Evolutionary conservation across 2,329 filamentous ascomycete genomes (phyloP), one percentile per base, ranked within the genome.

Genomic region (Colletotrichum truncatum): DNA sequence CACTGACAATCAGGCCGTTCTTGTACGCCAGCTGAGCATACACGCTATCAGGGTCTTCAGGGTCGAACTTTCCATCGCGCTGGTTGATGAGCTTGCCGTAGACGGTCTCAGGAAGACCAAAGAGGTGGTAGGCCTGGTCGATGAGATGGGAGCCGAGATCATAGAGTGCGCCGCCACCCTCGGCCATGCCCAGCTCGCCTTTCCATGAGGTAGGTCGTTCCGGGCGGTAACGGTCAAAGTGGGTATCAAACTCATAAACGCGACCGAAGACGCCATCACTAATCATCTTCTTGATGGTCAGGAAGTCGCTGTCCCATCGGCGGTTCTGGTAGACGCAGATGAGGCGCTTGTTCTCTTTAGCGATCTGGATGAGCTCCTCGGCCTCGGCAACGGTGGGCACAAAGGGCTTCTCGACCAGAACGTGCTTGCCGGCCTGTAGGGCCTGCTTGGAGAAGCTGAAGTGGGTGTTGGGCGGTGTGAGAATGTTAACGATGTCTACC

Each of bases 341-440:
- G 45, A 89, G 74, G 59, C 82, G 82, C 36, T 80, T 76, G 48
- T 83, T 76, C 64, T 84, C 76, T 67, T 82, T 76, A 9, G 89
- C 86, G 52, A 90, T 78, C 9, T 77, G 76, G 45, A 86, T 84
- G 6, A 95, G 85, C 69, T 87, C 78, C 32, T 87, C 83, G 10
- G 92, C 92, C 77, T 94, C 89, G 63, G 86, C 82, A 2, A 86
- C 82, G 2, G 89, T 91, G 18, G 92, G 90, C 11, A 93, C 91
- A 75, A 95, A 95, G 3, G 93, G 93, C 81, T 95, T 95, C 81
- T 95, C 93, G 51, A 91, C 90, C 55, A 95, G 82, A 25, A 94
- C 90, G 76, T 95, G 90, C 81, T 94, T 94, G 70, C 90, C 89
- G 9, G 85, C 82, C 73, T 90, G 83, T 49, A 95, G 82, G 0